Conservation (phyloP, 257 asterid species). For the Nicotiana tabacum region DNA sequence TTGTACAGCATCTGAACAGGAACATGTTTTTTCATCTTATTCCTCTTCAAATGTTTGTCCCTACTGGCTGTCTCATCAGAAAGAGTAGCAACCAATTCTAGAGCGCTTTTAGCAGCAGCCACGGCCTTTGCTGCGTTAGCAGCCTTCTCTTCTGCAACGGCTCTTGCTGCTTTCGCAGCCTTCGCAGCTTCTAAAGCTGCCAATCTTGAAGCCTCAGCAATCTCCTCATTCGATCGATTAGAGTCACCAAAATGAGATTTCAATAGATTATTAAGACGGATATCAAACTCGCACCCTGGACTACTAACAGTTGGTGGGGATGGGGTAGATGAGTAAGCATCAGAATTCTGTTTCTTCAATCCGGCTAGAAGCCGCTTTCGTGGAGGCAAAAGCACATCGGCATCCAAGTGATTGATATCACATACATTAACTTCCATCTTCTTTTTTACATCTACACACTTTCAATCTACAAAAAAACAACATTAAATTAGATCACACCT, state of each 20-base stretch:
- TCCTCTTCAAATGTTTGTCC: constrained; percentile 37
- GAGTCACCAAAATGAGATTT: constrained; percentile 46
- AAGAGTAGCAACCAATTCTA: constrained; percentile 65
- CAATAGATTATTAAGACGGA: constrained; percentile 37
- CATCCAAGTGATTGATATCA: constrained; percentile 59
- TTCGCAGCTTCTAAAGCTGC: constrained; percentile 70
- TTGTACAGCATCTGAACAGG: constrained; percentile 57
- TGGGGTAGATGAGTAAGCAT: constrained; percentile 40
- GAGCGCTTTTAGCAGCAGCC: constrained; percentile 82
- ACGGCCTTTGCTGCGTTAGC: constrained; percentile 83
- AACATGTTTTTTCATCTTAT: constrained; percentile 57
- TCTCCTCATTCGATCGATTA: constrained; percentile 58
- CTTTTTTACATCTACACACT: constrained; percentile 43
- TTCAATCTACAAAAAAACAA: constrained; percentile 7
- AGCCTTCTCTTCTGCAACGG: constrained; percentile 85
- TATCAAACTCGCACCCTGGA: constrained; percentile 32
- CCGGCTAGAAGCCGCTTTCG: constrained; percentile 92
- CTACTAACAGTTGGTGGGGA: constrained; percentile 30
- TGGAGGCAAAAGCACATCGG: constrained; percentile 93
- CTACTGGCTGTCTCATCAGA: constrained; percentile 37
- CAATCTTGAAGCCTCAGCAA: constrained; percentile 58
- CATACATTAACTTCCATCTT: constrained; percentile 59
- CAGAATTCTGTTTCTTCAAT: constrained; percentile 75
- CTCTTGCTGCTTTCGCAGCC: constrained; percentile 70
- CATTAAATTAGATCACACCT: constrained; percentile 15